phyloP scores from a whole-genome alignment of 1,139 yeast species.

The Sugiyamaella grinbergsii region DNA sequence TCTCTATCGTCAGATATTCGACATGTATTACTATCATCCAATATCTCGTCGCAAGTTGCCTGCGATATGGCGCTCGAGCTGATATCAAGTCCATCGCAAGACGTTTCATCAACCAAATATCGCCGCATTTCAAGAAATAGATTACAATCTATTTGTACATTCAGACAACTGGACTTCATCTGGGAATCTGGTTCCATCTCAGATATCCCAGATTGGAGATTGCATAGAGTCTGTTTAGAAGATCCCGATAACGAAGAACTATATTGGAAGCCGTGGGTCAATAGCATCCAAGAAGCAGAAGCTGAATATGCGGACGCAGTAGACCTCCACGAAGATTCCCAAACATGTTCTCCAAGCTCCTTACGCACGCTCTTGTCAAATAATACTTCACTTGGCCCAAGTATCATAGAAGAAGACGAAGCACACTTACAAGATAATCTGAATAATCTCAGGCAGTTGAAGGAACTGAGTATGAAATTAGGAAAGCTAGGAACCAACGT shows the following conservation, averaged over 20 bases:
- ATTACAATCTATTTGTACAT: constrained; percentile 30
- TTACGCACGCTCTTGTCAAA: constrained; percentile 4
- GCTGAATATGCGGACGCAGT: constrained; percentile 25
- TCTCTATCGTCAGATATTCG: neutral
- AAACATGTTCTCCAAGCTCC: neutral
- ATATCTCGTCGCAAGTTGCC: constrained; percentile 15
- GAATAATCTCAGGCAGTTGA: constrained; percentile 8
- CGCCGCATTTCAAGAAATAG: constrained; percentile 31
- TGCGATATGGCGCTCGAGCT: constrained; percentile 1
- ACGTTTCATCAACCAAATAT: constrained; percentile 8
- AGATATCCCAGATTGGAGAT: constrained; percentile 28
- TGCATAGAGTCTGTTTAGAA: constrained; percentile 31
- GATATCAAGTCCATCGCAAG: constrained; percentile 2
- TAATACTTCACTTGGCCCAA: constrained; percentile 12
- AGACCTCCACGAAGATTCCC: constrained; percentile 10
- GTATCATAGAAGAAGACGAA: constrained; percentile 12
- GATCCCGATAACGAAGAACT: constrained; percentile 37
- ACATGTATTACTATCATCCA: constrained; percentile 3
- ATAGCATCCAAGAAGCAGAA: constrained; percentile 31
- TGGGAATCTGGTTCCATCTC: constrained; percentile 36
- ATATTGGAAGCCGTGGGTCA: constrained; percentile 37
- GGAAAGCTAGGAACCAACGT: constrained; percentile 11
- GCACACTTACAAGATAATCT: neutral
- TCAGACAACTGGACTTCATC: constrained; percentile 31
- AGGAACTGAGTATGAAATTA: constrained; percentile 9